Base-by-base conservation (phyloP, 1,284 basidiomycete species). In the Papiliotrema flavescens region DNA sequence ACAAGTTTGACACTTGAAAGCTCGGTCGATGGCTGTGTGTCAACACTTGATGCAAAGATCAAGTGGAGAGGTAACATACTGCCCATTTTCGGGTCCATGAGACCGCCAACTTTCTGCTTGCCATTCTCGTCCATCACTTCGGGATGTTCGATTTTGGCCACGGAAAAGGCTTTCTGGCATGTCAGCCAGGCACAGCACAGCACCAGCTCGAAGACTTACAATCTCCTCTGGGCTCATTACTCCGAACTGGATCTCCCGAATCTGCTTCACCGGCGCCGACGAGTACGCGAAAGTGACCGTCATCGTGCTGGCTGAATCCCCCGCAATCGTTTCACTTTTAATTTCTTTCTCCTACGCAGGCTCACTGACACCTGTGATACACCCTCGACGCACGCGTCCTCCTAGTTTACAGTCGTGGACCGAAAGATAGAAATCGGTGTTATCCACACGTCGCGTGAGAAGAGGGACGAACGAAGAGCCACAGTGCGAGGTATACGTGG, bases 201-300 rank as follows among this genome's bases (percentile, higher is more conserved):
- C 5, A 7, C 5, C 22, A 34, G 17, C n/a, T n/a, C 11, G 23
- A 56, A 58, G 5, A 85, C 90, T 75, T 74, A 95, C 90, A 75
- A 98, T 98, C 82, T 98, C 96, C 79, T 98, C 96, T n/a, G 96
- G 96, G 51, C 93, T 96, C 71, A 98, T 85, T 66, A 99, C 93
- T 72, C 96, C 95, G 80, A 99, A 99, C 78, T 98, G 96, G 59
- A 98, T 95, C 80, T 98, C 94, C 80, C 87, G 89, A 68, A 98
- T 91, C 78, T 89, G 89, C 78, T 88, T 86, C 78, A 94, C 84
- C 39, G 94, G 94, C 56, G 93, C 93, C 71, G 89, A 87, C 42
- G 93, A 97, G 77, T 86, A 89, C 62, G 93, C 78, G 64, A 82
- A 81, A 19, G 74, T 71, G 65, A 72, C 64, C 42, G 74, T 70